Evolutionary conservation across 306 rosid species (phyloP), one percentile per base, ranked within the genome.

Genomic region (Coriaria nepalensis): DNA sequence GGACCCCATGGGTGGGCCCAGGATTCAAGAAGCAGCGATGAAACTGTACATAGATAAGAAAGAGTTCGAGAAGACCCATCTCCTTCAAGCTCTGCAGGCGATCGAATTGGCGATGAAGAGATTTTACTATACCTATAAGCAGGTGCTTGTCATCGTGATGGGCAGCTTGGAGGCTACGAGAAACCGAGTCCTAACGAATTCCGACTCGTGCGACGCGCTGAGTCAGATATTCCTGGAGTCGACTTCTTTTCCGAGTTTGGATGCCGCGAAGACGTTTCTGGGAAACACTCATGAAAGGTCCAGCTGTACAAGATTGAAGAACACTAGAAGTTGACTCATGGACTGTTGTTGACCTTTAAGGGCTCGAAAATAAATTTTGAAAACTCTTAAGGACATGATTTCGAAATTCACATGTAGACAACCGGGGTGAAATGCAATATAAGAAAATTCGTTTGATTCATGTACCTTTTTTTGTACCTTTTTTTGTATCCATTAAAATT

Each of bases 1-100:
- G 55, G 97, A 88, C 53, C 97, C 93, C 0, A 77, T 42, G 43
- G 97, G 97, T 5, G 97, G 97, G 48, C 97, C 97, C 2, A 68
- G 93, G 67, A 62, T 88, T 12, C 84, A 78, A 68, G 97, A 88
- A 40, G 95, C 93, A 59, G 97, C 93, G 47, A 88, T 88, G 97
- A 81, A 61, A 75, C 69, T 78, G 5, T 88, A 84, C 61, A 37
- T 59, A 20, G 93, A 77, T 35, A 77, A 77, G 73, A 50, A 7
- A 38, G 72, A 48, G 45, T 49, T 53, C 10, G 82, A 62, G 53
- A 73, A 70, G 74, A 57, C 83, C 49, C 93, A 87, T 12, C 34
- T 87, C 45, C 69, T 87, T 20, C 94, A 80, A 57, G 83, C 79
- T 38, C 59, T 87, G 78, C 94, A 87, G 65, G 68, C 64, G 29